phyloP scores from a whole-genome alignment of 805 yeast species.

The Wickerhamomyces strasburgensis region DNA sequence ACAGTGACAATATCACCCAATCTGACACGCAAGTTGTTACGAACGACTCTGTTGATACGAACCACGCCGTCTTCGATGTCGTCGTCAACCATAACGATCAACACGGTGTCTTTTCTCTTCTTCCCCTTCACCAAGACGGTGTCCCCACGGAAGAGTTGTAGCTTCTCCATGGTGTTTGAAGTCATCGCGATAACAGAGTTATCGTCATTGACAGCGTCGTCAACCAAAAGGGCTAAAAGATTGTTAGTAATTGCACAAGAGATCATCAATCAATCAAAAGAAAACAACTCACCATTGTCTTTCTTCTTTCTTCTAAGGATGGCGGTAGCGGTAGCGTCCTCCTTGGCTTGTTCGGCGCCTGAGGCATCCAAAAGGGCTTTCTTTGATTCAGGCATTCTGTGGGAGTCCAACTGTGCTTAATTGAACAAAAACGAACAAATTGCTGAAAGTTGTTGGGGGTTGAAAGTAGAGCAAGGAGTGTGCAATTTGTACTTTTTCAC shows the following conservation, averaged over 20 bases:
- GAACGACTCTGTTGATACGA: conserved; percentile 89
- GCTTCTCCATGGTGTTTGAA: conserved; percentile 88
- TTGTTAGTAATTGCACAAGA: background rate
- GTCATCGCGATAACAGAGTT: conserved; percentile 95
- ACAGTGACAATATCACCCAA: conserved; percentile 88
- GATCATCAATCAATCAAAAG: background rate
- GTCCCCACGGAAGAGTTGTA: conserved; percentile 96
- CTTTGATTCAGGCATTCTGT: conserved; percentile 29
- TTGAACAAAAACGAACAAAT: background rate
- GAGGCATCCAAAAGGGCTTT: conserved; percentile 57
- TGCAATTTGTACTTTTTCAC: conserved; percentile 3
- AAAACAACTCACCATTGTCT: conserved; percentile 47
- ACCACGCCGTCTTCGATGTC: conserved; percentile 95
- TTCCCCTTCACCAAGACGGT: conserved; percentile 96
- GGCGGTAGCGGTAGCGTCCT: conserved; percentile 89
- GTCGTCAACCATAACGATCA: conserved; percentile 93
- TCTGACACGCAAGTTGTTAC: conserved; percentile 91
- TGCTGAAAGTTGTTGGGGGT: background rate
- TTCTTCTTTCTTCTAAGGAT: conserved; percentile 96
- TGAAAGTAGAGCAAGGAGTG: too few species aligned
- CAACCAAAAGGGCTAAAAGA: conserved; percentile 66
- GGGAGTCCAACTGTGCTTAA: background rate
- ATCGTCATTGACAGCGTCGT: conserved; percentile 96
- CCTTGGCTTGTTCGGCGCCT: conserved; percentile 53
- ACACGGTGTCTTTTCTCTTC: conserved; percentile 95